Evolutionary conservation across 2,329 filamentous ascomycete species (phyloP).

Genomic region (Trichoderma gracile): DNA sequence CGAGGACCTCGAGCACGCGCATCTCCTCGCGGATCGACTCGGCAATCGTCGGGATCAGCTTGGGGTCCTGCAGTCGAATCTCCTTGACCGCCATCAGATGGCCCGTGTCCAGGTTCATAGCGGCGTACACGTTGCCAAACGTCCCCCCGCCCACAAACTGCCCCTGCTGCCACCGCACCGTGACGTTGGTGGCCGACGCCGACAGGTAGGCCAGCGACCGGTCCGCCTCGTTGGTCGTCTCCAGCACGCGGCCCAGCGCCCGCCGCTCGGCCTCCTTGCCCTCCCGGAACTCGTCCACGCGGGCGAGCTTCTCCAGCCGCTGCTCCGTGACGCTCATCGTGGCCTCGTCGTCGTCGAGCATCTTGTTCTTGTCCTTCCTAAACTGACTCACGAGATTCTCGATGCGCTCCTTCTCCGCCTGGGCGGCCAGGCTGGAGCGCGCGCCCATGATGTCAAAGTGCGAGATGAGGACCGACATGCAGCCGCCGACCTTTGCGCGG

Average conservation of each 20-base stretch:
- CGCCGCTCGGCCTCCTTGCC: conserved; percentile 83
- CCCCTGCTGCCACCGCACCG: conserved; percentile 97
- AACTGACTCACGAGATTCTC: conserved; percentile 78
- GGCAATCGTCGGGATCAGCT: conserved; percentile 90
- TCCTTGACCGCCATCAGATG: conserved; percentile 99
- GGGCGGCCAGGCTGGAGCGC: conserved; percentile 86
- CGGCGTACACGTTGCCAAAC: conserved; percentile 95
- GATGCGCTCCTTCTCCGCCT: conserved; percentile 86
- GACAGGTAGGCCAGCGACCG: conserved; percentile 91
- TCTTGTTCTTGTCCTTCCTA: conserved; percentile 72
- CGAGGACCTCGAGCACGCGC: conserved; percentile 90
- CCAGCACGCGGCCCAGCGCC: conserved; percentile 83
- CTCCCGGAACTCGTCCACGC: conserved; percentile 75
- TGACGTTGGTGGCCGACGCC: conserved; percentile 91
- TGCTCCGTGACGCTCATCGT: conserved; percentile 71
- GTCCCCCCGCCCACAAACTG: conserved; percentile 96
- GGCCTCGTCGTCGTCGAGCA: conserved; percentile 82
- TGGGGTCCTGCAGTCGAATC: conserved; percentile 93
- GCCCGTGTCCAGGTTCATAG: conserved; percentile 94
- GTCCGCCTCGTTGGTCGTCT: conserved; percentile 94
- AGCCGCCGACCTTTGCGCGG: conserved; percentile 86
- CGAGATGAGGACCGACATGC: conserved; percentile 95
- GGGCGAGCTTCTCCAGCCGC: conserved; percentile 69
- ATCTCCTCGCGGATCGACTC: conserved; percentile 96
- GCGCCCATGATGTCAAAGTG: conserved; percentile 99